Evolutionary conservation across 2,329 filamentous ascomycete species (phyloP), one percentile per base, ranked within the genome.

Genomic region (Diaporthe velutina): DNA sequence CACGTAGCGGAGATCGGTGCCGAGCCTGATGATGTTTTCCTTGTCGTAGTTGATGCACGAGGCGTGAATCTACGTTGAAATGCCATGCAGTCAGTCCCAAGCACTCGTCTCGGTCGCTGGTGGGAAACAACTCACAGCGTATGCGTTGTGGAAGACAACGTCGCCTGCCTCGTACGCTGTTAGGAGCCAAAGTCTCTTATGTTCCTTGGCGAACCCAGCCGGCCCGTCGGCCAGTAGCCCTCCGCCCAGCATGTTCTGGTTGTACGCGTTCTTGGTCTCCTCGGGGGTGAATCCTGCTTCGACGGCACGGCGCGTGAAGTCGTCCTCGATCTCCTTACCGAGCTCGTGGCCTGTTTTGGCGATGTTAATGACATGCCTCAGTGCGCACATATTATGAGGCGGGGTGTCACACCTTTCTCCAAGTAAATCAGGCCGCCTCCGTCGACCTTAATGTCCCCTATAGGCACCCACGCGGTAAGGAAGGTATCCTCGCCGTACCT

Each of bases 391-490:
- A n/a, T n/a, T n/a, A n/a, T 40, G 38, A 7, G 38, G 38, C 38
- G 6, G 38, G 38, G 38, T 6, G 38, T 40, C 66, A 30, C 76
- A 80, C 85, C 84, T 66, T 87, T 82, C 76, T 92, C 89, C 3
- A 92, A 82, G 75, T 92, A 92, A 0, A 92, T 90, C 70, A 92
- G 79, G 0, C 90, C 90, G 6, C 90, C 90, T 0, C 90, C 90
- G 55, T 87, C 85, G 6, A 91, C 71, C 25, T 84, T 83, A 4
- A 91, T 79, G 78, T 90, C 87, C 0, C 88, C 88, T 76, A 91
- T 88, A 0, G 89, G 87, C 0, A 90, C 86, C 89, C 89, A 91
- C 0, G 88, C 89, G 7, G 89, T 91, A 0, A 90, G 81, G 42
- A 84, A 86, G 0, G 88, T 89, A 1, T 87, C 85, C 68, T 90